Percentiles rank a stretch among this genome's conserved stretches.
Conservation (phyloP, 257 asterid genomes). For the Parsonsia alboflavescens region DNA sequence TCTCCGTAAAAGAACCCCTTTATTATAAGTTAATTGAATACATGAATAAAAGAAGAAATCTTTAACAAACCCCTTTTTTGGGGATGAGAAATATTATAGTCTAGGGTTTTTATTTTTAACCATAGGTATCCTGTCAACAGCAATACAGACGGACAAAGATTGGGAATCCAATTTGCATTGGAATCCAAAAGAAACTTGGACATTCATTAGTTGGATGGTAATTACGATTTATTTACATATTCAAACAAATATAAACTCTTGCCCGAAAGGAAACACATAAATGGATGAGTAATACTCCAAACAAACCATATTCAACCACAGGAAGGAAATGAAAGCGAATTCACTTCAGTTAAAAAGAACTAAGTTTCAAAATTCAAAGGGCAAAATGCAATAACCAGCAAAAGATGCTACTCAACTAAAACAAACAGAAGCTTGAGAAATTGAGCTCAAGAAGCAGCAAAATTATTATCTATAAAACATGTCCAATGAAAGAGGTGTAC, state of each 20-base stretch:
- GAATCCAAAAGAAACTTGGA: too few relatives aligned
- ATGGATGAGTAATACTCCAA: background rate
- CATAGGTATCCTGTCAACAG: too few relatives aligned
- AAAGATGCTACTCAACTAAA: background rate
- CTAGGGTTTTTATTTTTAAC: too few relatives aligned
- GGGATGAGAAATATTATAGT: too few relatives aligned
- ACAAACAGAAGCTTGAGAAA: background rate
- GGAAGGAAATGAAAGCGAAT: background rate
- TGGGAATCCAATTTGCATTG: too few relatives aligned
- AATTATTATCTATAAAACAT: background rate
- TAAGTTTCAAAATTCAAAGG: background rate
- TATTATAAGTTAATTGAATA: too few relatives aligned
- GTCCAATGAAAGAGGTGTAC: background rate
- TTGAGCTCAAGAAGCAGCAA: background rate
- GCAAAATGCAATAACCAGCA: background rate
- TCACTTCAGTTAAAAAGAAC: background rate
- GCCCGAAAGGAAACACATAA: background rate
- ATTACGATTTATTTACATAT: too few relatives aligned
- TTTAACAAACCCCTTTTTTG: too few relatives aligned
- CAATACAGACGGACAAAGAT: too few relatives aligned
- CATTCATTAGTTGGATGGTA: too few relatives aligned
- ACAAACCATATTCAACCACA: background rate
- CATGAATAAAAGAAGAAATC: too few relatives aligned
- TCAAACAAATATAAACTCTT: background rate
- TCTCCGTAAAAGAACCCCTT: too few relatives aligned